Percentiles rank a stretch among this genome's conserved stretches.
Evolutionary conservation across 2,329 filamentous ascomycete genomes (phyloP).

Genomic region (Didymellaceae sp.): DNA sequence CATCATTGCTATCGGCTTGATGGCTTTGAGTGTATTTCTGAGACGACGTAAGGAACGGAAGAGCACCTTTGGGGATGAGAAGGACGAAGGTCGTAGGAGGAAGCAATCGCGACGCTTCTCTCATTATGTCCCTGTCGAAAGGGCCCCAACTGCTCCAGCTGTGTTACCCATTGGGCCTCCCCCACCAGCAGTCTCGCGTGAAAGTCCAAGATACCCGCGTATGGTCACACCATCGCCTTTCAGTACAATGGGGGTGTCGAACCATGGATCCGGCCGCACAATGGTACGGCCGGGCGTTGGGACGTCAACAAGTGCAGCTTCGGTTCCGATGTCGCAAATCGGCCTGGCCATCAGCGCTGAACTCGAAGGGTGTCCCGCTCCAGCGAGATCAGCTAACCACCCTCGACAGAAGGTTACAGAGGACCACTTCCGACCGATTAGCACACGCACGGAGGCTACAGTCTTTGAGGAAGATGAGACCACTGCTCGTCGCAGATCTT

Average conservation of each 20-base stretch:
- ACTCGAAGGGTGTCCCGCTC: conserved; percentile 34
- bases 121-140: conserved; percentile 23
- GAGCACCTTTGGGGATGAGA: conserved; percentile 33
- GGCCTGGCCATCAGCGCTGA: conserved; percentile 49
- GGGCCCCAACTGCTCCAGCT: conserved; percentile 15
- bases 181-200: conserved; percentile 17
- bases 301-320: conserved; percentile 28
- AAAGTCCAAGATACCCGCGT: conserved; percentile 7
- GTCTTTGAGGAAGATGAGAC: conserved; percentile 49
- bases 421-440: conserved; percentile 33
- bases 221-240: conserved; percentile 13
- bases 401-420: conserved; percentile 13
- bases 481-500: conserved; percentile 32
- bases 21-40: conserved; percentile 46
- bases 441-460: conserved; percentile 44
- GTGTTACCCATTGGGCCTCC: conserved; percentile 25
- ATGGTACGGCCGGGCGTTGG: conserved; percentile 31
- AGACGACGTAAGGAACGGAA: conserved; percentile 43
- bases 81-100: conserved; percentile 18
- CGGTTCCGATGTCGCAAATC: conserved; percentile 41
- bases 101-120: conserved; percentile 34
- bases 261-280: conserved; percentile 17
- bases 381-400: conserved; percentile 17
- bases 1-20: conserved; percentile 47
- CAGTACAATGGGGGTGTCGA: conserved; percentile 14